phyloP scores from a whole-genome alignment of 2,329 filamentous ascomycete genomes.

The Periconia digitata region DNA sequence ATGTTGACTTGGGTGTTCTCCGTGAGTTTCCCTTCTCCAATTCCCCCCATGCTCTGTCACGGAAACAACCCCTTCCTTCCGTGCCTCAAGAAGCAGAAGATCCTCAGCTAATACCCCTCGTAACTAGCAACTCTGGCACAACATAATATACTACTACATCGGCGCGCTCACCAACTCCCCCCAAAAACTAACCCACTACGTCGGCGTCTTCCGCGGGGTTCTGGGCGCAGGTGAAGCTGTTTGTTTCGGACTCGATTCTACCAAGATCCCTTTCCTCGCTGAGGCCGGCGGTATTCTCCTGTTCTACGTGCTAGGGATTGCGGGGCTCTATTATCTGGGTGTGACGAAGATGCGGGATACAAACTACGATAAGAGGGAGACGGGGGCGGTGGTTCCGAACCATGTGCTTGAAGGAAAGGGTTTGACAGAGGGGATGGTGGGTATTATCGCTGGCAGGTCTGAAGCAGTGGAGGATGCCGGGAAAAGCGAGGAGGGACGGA shows the following conservation, averaged over 20 bases:
- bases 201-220: conserved; percentile 33
- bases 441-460: too few relatives aligned
- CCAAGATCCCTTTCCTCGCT: conserved; percentile 31
- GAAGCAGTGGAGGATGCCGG: too few relatives aligned
- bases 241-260: conserved; percentile 34
- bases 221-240: conserved; percentile 35
- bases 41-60: neutral
- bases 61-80: neutral
- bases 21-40: conserved; percentile 5
- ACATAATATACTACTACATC: conserved; percentile 37
- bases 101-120: too few relatives aligned
- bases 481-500: too few relatives aligned
- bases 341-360: conserved; percentile 33
- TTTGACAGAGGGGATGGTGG: conserved; percentile 13
- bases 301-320: conserved; percentile 30
- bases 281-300: conserved; percentile 32
- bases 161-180: conserved; percentile 35
- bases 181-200: conserved; percentile 34
- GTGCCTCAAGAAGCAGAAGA: too few relatives aligned
- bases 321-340: conserved; percentile 30
- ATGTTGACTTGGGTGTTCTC: conserved; percentile 35
- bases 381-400: conserved; percentile 30
- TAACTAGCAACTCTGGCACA: conserved; percentile 30
- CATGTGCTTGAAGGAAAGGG: conserved; percentile 26
- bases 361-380: conserved; percentile 28